Percentiles rank a stretch among this genome's conserved stretches.
Evolutionary conservation across 1,139 yeast species (phyloP).

Genomic region (Yamadazyma triangularis): DNA sequence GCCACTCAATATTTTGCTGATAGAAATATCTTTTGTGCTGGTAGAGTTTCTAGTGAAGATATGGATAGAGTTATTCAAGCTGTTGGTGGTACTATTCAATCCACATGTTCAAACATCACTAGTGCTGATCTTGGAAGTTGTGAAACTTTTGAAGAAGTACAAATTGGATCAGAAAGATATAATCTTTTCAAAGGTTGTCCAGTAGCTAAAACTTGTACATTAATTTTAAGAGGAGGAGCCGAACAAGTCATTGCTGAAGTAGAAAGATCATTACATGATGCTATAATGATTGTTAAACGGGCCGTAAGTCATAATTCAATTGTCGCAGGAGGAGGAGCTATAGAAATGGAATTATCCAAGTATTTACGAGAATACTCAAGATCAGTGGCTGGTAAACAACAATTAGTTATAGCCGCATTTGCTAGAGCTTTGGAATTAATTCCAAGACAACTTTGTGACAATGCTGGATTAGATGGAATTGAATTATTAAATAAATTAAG

Average conservation of each 20-base stretch:
- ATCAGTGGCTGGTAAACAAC: conserved; percentile 93
- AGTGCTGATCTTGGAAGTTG: conserved; percentile 79
- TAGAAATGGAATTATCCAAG: conserved; percentile 94
- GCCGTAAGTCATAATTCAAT: conserved; percentile 82
- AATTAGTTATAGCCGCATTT: conserved; percentile 82
- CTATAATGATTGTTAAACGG: conserved; percentile 96
- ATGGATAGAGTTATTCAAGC: conserved; percentile 91
- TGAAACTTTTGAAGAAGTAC: conserved; percentile 81
- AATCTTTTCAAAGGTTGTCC: conserved; percentile 93
- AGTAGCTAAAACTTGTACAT: conserved; percentile 87
- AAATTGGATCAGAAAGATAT: conserved; percentile 93
- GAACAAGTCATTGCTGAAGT: conserved; percentile 98
- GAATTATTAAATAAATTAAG: conserved; percentile 86
- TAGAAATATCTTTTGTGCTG: conserved; percentile 94
- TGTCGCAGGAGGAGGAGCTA: conserved; percentile 99
- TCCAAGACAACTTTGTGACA: conserved; percentile 96
- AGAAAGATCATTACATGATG: conserved; percentile 95
- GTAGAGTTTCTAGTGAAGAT: conserved; percentile 85
- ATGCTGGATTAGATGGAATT: conserved; percentile 96
- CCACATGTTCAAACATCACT: conserved; percentile 79
- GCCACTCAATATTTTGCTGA: conserved; percentile 99
- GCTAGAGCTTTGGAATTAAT: conserved; percentile 94
- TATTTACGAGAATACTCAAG: conserved; percentile 82
- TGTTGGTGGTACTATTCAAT: conserved; percentile 88
- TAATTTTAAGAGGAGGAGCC: conserved; percentile 94